These are phyloP conservation scores for Corymbia maculata DNA, from an alignment of 345 rosid species.

Conservation along the genomic window DNA sequence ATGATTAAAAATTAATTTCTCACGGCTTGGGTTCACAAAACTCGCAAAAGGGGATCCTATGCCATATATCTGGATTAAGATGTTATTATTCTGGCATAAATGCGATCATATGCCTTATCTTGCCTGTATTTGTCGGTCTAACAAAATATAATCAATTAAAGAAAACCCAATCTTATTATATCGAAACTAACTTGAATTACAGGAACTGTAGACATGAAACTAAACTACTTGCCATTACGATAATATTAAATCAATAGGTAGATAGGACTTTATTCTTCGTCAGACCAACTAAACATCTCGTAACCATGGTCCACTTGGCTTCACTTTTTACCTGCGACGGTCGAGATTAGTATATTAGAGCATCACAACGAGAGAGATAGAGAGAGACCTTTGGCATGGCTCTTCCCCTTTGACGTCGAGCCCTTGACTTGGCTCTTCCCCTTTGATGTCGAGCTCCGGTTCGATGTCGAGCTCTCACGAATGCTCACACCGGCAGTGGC, in stretches of 20 bases:
- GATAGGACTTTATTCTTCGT: neutral
- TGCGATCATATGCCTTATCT: neutral
- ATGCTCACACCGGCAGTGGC: neutral
- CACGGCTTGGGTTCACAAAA: neutral
- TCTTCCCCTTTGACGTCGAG: neutral
- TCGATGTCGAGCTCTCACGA: neutral
- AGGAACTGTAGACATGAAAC: neutral
- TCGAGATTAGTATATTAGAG: too few species aligned
- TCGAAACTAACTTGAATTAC: neutral
- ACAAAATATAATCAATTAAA: neutral
- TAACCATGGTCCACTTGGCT: neutral
- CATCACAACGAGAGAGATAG: too few species aligned
- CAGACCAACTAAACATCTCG: neutral
- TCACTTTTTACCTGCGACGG: neutral
- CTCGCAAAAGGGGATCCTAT: neutral
- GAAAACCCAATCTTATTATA: neutral
- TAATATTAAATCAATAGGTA: neutral
- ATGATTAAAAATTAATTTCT: too few species aligned
- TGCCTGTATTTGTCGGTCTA: neutral
- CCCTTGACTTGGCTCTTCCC: too few species aligned
- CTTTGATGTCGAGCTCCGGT: neutral
- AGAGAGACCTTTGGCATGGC: neutral
- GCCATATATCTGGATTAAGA: neutral
- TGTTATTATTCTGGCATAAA: neutral
- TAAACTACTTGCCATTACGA: neutral